phyloP scores from a whole-genome alignment of 495 filamentous ascomycete genomes.

The Annulohypoxylon moriforme region DNA sequence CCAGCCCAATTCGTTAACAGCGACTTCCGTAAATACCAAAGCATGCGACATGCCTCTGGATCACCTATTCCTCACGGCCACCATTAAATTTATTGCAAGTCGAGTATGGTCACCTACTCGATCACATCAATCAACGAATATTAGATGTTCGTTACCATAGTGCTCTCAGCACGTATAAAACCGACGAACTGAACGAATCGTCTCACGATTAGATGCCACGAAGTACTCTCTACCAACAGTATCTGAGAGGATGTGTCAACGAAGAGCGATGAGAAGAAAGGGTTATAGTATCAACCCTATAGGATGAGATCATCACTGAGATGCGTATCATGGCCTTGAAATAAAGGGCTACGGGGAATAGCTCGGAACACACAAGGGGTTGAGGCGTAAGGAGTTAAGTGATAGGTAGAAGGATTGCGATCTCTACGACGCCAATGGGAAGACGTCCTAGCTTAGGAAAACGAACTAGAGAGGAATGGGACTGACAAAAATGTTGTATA shows the following conservation, averaged over 20 bases:
- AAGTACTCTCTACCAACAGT: neutral
- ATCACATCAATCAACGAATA: neutral
- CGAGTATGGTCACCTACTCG: neutral
- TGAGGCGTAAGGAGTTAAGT: neutral
- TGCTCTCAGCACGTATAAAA: neutral
- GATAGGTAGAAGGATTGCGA: neutral
- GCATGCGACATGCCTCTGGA: conserved; percentile 32
- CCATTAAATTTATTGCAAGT: conserved; percentile 4
- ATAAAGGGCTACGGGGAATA: neutral
- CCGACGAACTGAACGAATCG: neutral
- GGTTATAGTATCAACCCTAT: neutral
- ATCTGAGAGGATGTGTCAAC: neutral
- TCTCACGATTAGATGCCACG: neutral
- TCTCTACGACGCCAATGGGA: neutral
- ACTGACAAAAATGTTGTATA: neutral
- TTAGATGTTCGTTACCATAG: neutral
- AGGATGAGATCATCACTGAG: neutral
- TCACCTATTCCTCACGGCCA: conserved; percentile 29
- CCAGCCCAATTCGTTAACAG: conserved; percentile 31
- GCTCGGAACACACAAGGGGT: neutral
- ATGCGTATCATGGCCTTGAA: neutral
- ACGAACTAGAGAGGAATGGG: neutral
- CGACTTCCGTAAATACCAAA: conserved; percentile 37
- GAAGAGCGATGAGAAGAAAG: neutral
- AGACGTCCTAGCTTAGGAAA: neutral